Evolutionary conservation across 257 asterid genomes (phyloP), one percentile per base, ranked within the genome.

Genomic region (Ligustrum vulgare): DNA sequence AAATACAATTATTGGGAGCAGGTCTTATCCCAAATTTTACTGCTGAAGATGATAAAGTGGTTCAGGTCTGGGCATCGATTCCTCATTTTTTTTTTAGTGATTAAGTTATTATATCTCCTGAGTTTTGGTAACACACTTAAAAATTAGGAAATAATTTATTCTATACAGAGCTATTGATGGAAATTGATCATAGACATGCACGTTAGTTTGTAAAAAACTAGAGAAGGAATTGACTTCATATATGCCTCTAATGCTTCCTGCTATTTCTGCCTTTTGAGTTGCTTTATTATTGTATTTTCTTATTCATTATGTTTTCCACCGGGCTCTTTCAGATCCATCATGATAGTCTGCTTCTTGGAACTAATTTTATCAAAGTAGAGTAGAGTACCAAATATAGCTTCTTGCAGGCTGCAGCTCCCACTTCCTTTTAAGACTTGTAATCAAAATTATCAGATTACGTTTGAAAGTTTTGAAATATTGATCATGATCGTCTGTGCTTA

Each of bases 31-130:
- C 83, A 43, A 71, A 77, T 39, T 79, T 72, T 74, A 78, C 78
- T 66, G 80, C 75, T 71, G 83, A 78, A 8, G 63, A 72, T 58
- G 88, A 86, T 70, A 71, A 75, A 71, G 83, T 88, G 79, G 77
- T 86, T 75, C 91, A 84, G 91, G 93, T 88, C 71, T 75, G 81
- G 54, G 33, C 81, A 35, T 41, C 43, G 68, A 69, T 68, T 84
- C 74, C 83, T 71, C 39, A 64, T 74, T 54, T 67, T 4, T 69
- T 51, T 33, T 58, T 75, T 45, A 34, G 58, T 69, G 79, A 43
- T 39, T 70, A 56, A 72, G 69, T 67, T 51, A 54, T 60, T 75
- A 72, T 43, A 63, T 41, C 45, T 62, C 45, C 51, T 68, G 73
- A 31, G 69, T 72, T 56, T 69, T 71, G 62, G 9, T 69, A 69